A percentile compares a stretch with the other conserved stretches of the same genome.
Evolutionary conservation across 371 early-diverging fungal species (phyloP).

Genomic region (Ordospora pajunii): DNA sequence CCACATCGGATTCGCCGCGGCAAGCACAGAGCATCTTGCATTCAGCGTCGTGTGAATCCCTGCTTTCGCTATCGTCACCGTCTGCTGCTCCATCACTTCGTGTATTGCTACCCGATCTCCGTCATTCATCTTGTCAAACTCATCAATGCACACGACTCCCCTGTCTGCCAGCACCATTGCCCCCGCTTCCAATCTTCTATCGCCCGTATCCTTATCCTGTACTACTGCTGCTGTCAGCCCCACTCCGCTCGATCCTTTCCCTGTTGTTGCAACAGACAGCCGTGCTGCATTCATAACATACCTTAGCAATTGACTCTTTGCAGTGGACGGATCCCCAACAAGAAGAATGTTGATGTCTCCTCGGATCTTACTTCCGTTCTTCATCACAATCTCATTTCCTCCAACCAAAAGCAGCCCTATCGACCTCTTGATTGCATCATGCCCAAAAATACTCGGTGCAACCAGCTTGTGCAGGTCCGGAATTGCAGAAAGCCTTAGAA

Average conservation of each 20-base stretch:
- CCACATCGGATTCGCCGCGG: slow-evolving; percentile 95
- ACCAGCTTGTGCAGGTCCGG: slow-evolving; percentile 71
- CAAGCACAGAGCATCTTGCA: slow-evolving; percentile 90
- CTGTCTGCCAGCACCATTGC: slow-evolving; percentile 98
- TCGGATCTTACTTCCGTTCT: slow-evolving; percentile 82
- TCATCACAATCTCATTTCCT: slow-evolving; percentile 82
- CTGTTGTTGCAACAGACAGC: slow-evolving; percentile 81
- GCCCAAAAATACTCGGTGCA: slow-evolving; percentile 92
- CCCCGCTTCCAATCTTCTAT: slow-evolving; percentile 86
- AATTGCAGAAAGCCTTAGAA: slow-evolving; percentile 68
- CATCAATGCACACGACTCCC: slow-evolving; percentile 96
- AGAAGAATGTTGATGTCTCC: slow-evolving; percentile 89
- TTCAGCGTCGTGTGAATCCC: slow-evolving; percentile 94
- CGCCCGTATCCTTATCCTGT: slow-evolving; percentile 72
- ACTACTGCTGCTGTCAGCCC: slow-evolving; percentile 90
- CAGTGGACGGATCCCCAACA: slow-evolving; percentile 92
- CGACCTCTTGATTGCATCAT: slow-evolving; percentile 86
- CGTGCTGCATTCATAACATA: slow-evolving; percentile 79
- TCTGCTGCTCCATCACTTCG: slow-evolving; percentile 99
- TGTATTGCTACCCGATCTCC: slow-evolving; percentile 96
- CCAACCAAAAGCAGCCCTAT: slow-evolving; percentile 80
- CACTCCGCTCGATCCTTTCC: slow-evolving; percentile 87
- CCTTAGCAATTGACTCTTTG: slow-evolving; percentile 78
- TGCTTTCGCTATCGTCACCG: slow-evolving; percentile 88
- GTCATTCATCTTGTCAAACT: slow-evolving; percentile 99